A percentile compares a stretch with the other conserved stretches of the same genome.
phyloP scores from a whole-genome alignment of 345 rosid genomes.

The Barbarea vulgaris region DNA sequence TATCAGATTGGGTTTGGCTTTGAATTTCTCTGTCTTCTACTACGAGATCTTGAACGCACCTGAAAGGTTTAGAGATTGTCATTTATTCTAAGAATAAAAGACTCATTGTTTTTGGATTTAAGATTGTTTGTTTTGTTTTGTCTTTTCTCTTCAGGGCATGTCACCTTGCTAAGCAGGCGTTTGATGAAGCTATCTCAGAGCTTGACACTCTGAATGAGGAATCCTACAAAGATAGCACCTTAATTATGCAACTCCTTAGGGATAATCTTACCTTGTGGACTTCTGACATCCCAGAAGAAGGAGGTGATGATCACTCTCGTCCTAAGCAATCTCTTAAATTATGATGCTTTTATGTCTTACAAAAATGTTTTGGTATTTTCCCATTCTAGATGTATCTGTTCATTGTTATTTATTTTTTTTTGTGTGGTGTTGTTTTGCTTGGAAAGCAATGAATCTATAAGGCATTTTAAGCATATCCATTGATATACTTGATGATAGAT shows the following conservation, averaged over 20 bases:
- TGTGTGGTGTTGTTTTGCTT: constrained; percentile 1
- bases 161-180: constrained; percentile 71
- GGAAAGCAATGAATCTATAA: neutral
- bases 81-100: neutral
- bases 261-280: constrained; percentile 83
- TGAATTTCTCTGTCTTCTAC: constrained; percentile 77
- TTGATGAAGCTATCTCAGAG: constrained; percentile 75
- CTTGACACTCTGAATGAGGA: constrained; percentile 70
- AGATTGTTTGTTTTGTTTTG: neutral
- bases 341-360: neutral
- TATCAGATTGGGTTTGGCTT: constrained; percentile 73
- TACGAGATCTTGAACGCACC: constrained; percentile 76
- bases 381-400: neutral
- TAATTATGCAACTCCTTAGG: constrained; percentile 75
- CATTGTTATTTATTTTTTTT: neutral
- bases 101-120: constrained; percentile 3
- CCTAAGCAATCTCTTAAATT: constrained; percentile 12
- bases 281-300: constrained; percentile 71
- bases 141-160: constrained; percentile 55
- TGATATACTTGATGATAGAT: constrained; percentile 7
- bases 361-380: neutral
- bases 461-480: constrained; percentile 15
- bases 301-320: constrained; percentile 45
- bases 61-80: constrained; percentile 56
- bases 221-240: constrained; percentile 77